phyloP scores from a whole-genome alignment of 2,329 filamentous ascomycete species.

The Alternaria burnsii region DNA sequence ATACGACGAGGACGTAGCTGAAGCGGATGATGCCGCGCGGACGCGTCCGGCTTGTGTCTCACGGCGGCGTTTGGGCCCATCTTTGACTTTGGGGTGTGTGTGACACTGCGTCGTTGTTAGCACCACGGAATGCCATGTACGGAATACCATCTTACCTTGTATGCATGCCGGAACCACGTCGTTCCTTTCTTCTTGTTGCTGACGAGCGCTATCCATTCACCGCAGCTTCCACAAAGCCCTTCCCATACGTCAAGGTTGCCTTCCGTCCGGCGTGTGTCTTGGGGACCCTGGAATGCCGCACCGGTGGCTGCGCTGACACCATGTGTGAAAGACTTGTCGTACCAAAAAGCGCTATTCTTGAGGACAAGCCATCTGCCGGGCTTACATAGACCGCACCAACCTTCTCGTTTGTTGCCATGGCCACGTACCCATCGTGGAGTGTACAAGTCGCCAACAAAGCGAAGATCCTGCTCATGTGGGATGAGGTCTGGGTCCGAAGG shows the following conservation, averaged over 20 bases:
- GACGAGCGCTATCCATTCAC: conserved; percentile 81
- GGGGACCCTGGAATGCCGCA: conserved; percentile 78
- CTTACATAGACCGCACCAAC: conserved; percentile 90
- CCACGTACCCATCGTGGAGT: conserved; percentile 85
- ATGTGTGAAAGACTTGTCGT: conserved; percentile 90
- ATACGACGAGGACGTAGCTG: conserved; percentile 46
- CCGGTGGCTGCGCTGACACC: conserved; percentile 85
- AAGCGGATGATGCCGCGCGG: conserved; percentile 48
- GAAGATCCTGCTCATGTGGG: conserved; percentile 76
- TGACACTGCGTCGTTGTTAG: conserved; percentile 50
- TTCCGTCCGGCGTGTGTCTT: conserved; percentile 77
- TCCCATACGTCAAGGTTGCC: conserved; percentile 85
- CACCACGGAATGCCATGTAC: conserved; percentile 20
- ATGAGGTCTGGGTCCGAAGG: conserved; percentile 77
- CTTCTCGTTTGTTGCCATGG: conserved; percentile 85
- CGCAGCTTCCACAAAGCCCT: conserved; percentile 78
- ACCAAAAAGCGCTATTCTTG: conserved; percentile 93
- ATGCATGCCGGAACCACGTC: conserved; percentile 88
- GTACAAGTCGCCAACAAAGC: conserved; percentile 83
- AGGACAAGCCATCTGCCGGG: conserved; percentile 85
- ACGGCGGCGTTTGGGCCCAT: conserved; percentile 53
- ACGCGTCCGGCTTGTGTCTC: conserved; percentile 51
- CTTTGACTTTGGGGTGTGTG: conserved; percentile 55
- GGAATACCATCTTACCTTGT: conserved; percentile 68
- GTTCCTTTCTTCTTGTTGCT: conserved; percentile 93